These are phyloP conservation scores for Picochlorum sp. DNA, from an alignment of 139 green algal genomes.

Conservation along the genomic window DNA sequence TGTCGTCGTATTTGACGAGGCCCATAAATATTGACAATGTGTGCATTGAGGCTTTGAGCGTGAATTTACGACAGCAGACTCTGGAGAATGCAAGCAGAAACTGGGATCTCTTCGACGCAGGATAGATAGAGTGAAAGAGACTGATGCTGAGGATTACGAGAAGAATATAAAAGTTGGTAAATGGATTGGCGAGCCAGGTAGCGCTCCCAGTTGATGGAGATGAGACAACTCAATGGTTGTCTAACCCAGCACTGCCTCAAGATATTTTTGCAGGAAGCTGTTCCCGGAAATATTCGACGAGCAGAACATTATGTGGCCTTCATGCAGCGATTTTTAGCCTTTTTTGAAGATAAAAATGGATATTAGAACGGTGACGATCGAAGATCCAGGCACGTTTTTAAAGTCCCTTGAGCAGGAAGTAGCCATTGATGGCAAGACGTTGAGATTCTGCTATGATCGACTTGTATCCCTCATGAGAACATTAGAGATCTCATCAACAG, in stretches of 20 bases:
- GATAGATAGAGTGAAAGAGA: constrained; percentile 47
- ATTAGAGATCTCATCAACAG: constrained; percentile 89
- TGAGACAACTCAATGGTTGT: constrained; percentile 40
- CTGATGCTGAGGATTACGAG: constrained; percentile 61
- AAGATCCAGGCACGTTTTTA: constrained; percentile 79
- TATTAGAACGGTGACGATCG: constrained; percentile 47
- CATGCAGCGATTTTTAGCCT: constrained; percentile 82
- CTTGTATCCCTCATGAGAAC: constrained; percentile 88
- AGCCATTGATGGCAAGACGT: constrained; percentile 38
- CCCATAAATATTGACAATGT: constrained; percentile 99
- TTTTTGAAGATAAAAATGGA: constrained; percentile 68
- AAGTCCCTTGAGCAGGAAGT: constrained; percentile 42
- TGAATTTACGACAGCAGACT: constrained; percentile 78
- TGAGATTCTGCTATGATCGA: constrained; percentile 96
- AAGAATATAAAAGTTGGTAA: constrained; percentile 83
- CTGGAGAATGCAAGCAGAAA: constrained; percentile 79
- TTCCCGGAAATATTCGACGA: constrained; percentile 86
- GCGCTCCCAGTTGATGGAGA: constrained; percentile 27
- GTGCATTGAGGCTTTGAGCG: constrained; percentile 92
- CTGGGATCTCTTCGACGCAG: constrained; percentile 56
- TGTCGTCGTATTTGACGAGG: constrained; percentile 98
- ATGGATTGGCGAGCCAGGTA: constrained; percentile 66
- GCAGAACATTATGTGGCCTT: constrained; percentile 98
- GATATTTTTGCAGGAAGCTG: constrained; percentile 82
- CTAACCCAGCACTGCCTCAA: constrained; percentile 77